Conservation (phyloP, 2,329 filamentous ascomycete species). For the Fusarium stilboides region DNA sequence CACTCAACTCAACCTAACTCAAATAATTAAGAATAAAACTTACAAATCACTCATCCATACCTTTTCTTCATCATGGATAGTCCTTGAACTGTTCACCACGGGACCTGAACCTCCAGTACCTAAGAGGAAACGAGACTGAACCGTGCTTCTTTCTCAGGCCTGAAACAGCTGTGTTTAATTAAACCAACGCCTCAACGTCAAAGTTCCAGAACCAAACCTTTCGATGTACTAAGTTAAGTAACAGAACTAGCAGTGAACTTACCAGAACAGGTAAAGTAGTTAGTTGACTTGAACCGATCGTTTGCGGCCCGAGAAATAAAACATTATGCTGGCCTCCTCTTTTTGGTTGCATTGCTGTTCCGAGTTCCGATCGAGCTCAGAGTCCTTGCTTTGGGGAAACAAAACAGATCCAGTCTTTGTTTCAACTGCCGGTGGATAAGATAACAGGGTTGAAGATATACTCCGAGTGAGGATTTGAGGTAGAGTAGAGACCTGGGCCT, state of each 20-base stretch:
- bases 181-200: slow-evolving; percentile 28
- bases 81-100: slow-evolving; percentile 1
- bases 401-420: neutral
- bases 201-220: neutral
- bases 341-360: slow-evolving; percentile 10
- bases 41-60: slow-evolving; percentile 9
- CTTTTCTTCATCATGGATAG: slow-evolving; percentile 14
- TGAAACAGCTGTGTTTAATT: slow-evolving; percentile 34
- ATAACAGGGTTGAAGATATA: neutral
- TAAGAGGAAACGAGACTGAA: neutral
- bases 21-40: neutral
- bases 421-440: neutral
- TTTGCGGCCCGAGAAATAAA: slow-evolving; percentile 34
- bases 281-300: slow-evolving; percentile 6
- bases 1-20: neutral
- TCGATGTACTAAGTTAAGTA: neutral
- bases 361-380: slow-evolving; percentile 6
- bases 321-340: slow-evolving; percentile 16
- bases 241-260: neutral
- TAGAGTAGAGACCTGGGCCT: neutral
- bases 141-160: slow-evolving; percentile 14
- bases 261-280: slow-evolving; percentile 5
- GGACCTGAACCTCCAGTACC: neutral
- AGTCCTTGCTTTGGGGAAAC: neutral
- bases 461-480: neutral